Conservation (phyloP, 805 yeast genomes). For the Ogataea trehaloabstinens region DNA sequence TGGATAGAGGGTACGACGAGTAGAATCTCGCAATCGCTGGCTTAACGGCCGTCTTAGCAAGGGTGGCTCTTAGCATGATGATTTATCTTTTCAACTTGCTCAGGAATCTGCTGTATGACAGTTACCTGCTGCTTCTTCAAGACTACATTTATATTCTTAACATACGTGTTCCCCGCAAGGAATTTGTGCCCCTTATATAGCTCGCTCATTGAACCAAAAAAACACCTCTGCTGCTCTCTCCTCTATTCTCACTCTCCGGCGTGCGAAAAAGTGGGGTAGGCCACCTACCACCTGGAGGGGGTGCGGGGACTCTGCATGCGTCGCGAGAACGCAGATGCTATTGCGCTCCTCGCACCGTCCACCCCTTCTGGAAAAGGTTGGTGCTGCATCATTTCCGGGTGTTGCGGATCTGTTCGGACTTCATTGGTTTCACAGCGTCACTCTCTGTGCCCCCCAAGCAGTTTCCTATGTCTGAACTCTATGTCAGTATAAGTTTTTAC, state of each 20-base stretch:
- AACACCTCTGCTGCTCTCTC: background rate
- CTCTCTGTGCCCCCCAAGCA: too few species aligned
- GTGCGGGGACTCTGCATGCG: background rate
- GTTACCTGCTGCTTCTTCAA: too few species aligned
- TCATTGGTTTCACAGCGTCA: too few species aligned
- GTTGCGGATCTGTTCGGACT: too few species aligned
- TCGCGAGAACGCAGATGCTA: too few species aligned
- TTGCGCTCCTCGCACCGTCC: too few species aligned
- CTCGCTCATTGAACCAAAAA: background rate
- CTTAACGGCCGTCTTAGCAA: constrained; percentile 13
- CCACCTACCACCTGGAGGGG: background rate
- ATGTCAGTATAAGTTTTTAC: background rate
- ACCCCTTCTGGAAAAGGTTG: too few species aligned
- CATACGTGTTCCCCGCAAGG: constrained; percentile 1
- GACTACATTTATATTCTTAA: too few species aligned
- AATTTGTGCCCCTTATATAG: background rate
- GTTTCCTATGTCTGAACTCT: too few species aligned
- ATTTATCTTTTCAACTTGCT: constrained; percentile 1
- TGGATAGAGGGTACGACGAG: constrained; percentile 35
- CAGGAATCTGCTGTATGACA: too few species aligned
- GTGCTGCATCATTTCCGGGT: too few species aligned
- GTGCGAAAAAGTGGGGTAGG: background rate
- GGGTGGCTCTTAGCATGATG: constrained; percentile 22
- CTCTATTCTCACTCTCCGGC: background rate
- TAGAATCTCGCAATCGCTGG: constrained; percentile 20